Evolutionary conservation across 805 yeast genomes (phyloP).

Genomic region (Pichia pseudocactophila): DNA sequence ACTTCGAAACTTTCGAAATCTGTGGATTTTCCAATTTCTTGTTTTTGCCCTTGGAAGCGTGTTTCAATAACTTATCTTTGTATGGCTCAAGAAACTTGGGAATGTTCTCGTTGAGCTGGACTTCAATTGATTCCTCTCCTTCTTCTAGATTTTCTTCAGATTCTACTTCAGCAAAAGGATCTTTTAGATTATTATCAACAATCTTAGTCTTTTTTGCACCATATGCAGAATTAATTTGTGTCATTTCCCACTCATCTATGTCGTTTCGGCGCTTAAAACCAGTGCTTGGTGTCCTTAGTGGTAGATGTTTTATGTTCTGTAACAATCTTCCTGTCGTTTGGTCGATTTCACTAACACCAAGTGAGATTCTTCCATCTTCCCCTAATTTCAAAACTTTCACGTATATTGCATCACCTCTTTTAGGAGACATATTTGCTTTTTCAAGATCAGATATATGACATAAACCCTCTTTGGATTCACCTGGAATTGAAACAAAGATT

Average conservation of each 20-base stretch:
- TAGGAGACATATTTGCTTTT: slow-evolving; percentile 26
- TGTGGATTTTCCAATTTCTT: background rate
- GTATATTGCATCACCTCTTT: slow-evolving; percentile 50
- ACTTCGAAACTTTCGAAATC: background rate
- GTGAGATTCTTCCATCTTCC: slow-evolving; percentile 39
- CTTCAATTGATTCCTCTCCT: slow-evolving; percentile 53
- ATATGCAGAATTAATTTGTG: slow-evolving; percentile 48
- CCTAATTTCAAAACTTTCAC: slow-evolving; percentile 45
- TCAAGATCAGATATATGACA: slow-evolving; percentile 71
- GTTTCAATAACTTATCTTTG: slow-evolving; percentile 3
- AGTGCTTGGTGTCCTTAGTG: background rate
- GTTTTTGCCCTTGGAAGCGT: background rate
- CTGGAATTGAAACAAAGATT: slow-evolving; percentile 56
- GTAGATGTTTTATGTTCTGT: slow-evolving; percentile 1
- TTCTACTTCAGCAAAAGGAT: slow-evolving; percentile 27
- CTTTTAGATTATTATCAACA: slow-evolving; percentile 16
- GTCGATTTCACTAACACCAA: slow-evolving; percentile 65
- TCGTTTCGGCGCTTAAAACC: slow-evolving; percentile 9
- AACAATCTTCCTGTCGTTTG: slow-evolving; percentile 48
- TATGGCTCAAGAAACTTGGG: slow-evolving; percentile 52
- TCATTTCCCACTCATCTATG: slow-evolving; percentile 76
- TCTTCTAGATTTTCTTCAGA: slow-evolving; percentile 18
- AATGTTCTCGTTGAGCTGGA: slow-evolving; percentile 59
- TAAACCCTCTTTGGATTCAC: slow-evolving; percentile 42
- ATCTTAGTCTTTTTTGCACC: slow-evolving; percentile 19